Evolutionary conservation across 2,329 filamentous ascomycete genomes (phyloP).

Genomic region (Raffaelea albimanens): DNA sequence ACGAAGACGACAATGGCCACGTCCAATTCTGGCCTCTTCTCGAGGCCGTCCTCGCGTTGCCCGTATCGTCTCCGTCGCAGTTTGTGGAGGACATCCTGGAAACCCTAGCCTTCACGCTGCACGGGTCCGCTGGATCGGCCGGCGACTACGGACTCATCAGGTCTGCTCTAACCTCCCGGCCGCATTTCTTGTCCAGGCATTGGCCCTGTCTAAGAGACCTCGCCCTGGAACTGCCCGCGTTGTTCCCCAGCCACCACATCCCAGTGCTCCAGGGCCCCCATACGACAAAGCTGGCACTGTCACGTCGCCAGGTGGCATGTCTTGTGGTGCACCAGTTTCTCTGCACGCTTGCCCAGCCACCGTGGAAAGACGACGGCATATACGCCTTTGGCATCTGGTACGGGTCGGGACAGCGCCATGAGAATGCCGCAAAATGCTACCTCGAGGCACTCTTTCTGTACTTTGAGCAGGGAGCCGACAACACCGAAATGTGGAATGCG

Average conservation of each 20-base stretch:
- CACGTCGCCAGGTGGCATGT: conserved; percentile 18
- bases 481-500: conserved; percentile 1
- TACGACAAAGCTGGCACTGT: conserved; percentile 7
- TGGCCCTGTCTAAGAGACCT: not conserved
- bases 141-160: not conserved
- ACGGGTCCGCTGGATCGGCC: not conserved
- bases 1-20: not conserved
- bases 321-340: conserved; percentile 24
- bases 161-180: not conserved
- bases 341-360: conserved; percentile 14
- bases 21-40: not conserved
- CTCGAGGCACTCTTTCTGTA: conserved; percentile 20
- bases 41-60: not conserved
- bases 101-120: not conserved
- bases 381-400: conserved; percentile 26
- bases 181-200: not conserved
- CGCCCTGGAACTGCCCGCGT: not conserved
- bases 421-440: conserved; percentile 20
- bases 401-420: conserved; percentile 20
- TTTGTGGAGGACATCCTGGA: not conserved
- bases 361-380: conserved; percentile 16
- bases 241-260: not conserved
- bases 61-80: not conserved
- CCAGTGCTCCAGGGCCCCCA: not conserved
- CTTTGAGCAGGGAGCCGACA: conserved; percentile 13